Evolutionary conservation across 345 rosid genomes (phyloP).

Genomic region (Psidium friedrichsthalianum): DNA sequence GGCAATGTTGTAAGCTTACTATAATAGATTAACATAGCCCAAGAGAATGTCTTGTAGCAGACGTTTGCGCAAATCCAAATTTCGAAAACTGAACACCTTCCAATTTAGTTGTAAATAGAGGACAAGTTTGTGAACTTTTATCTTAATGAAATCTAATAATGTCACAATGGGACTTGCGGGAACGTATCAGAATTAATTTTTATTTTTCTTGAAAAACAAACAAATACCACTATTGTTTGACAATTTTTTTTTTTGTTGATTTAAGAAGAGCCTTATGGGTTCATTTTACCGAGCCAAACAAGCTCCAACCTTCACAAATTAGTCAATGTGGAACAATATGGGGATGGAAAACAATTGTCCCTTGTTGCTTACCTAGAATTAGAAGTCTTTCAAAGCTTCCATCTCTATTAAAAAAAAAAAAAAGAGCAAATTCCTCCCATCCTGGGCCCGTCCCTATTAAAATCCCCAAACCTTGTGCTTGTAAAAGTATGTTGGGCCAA

Average conservation of each 20-base stretch:
- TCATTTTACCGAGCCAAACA: neutral
- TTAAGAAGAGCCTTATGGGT: neutral
- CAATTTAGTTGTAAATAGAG: neutral
- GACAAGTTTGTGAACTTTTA: neutral
- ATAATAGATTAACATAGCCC: neutral
- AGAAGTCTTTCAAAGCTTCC: neutral
- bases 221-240: neutral
- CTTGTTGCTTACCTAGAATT: neutral
- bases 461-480: too few species aligned
- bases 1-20: neutral
- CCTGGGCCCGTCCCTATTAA: too few species aligned
- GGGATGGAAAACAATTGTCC: neutral
- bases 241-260: neutral
- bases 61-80: neutral
- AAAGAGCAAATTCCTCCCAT: neutral
- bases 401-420: neutral
- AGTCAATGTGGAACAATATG: neutral
- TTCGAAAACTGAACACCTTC: neutral
- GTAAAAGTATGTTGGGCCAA: too few species aligned
- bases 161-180: neutral
- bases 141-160: neutral
- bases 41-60: neutral
- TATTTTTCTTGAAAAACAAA: neutral
- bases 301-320: neutral
- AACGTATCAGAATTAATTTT: neutral